Evolutionary conservation across 129 eudicot species (phyloP), one percentile per base, ranked within the genome.

Genomic region (Artemisia argyi): DNA sequence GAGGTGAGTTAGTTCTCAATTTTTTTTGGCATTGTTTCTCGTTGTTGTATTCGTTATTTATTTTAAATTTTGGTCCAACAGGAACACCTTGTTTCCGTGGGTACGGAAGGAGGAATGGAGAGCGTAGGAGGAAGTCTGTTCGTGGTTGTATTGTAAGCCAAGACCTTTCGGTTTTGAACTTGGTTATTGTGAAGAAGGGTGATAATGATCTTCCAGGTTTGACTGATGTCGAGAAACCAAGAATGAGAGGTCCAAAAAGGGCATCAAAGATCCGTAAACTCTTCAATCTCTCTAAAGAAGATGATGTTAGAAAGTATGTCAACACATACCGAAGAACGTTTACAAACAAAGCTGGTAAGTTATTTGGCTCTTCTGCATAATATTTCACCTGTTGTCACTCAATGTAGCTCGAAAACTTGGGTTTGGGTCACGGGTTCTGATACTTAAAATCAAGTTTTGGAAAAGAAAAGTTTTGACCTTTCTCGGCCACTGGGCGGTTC

Each of bases 161-260:
- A 35, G 91, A 86, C 53, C 80, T 86, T 17, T 83, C 91, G 2
- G 91, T 86, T 50, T 44, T 87, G 82, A 86, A 86, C 71, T 73
- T 87, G 78, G 89, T 85, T 26, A 87, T 87, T 22, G 89, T 87
- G 70, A 87, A 87, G 69, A 87, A 87, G 77, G 93, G 90, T 67
- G 94, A 87, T 3, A 84, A 87, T 72, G 94, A 87, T 70, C 84
- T 87, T 17, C 94, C 94, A 0, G 94, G 94, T 7, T 64, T 87
- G 65, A 87, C 94, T 28, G 94, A 87, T 73, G 76, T 74, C 22
- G 94, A 87, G 73, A 87, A 84, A 63, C 94, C 94, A 0, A 87
- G 90, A 76, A 87, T 85, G 93, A 87, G 92, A 57, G 92, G 87
- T 76, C 93, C 93, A 7, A 84, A 87, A 75, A 87, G 93, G 78